Conservation (phyloP, 2,329 filamentous ascomycete species). For the Aureobasidium melanogenum region DNA sequence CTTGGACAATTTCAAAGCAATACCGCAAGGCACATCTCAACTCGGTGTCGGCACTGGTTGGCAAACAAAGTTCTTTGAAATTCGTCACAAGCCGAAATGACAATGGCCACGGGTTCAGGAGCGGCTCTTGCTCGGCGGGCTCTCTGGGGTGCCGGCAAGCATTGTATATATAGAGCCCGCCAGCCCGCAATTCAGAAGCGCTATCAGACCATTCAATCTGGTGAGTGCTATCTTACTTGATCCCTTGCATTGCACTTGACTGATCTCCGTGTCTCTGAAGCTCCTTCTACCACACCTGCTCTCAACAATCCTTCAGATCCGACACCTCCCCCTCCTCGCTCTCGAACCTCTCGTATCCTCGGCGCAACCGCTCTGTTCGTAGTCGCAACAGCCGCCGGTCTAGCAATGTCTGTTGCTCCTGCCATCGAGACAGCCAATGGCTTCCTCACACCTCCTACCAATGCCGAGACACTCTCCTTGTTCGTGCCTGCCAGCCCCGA, state of each 20-base stretch:
- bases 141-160: not conserved
- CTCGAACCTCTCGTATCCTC: conserved; percentile 30
- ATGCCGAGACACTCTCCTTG: conserved; percentile 63
- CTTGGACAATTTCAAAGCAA: conserved; percentile 4
- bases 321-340: conserved; percentile 8
- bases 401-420: conserved; percentile 49
- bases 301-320: not conserved
- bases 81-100: not conserved
- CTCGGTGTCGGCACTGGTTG: not conserved
- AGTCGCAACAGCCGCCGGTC: conserved; percentile 44
- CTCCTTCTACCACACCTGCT: not conserved
- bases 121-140: not conserved
- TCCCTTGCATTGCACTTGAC: not conserved
- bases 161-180: conserved; percentile 3
- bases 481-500: conserved; percentile 51
- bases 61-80: not conserved
- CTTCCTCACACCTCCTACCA: conserved; percentile 49
- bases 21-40: not conserved
- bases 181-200: conserved; percentile 10
- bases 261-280: not conserved
- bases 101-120: not conserved
- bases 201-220: not conserved
- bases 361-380: conserved; percentile 40
- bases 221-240: not conserved
- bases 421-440: conserved; percentile 41